Evolutionary conservation across 192 early-diverging fungal species (phyloP).

Genomic region (Lobosporangium transversale): DNA sequence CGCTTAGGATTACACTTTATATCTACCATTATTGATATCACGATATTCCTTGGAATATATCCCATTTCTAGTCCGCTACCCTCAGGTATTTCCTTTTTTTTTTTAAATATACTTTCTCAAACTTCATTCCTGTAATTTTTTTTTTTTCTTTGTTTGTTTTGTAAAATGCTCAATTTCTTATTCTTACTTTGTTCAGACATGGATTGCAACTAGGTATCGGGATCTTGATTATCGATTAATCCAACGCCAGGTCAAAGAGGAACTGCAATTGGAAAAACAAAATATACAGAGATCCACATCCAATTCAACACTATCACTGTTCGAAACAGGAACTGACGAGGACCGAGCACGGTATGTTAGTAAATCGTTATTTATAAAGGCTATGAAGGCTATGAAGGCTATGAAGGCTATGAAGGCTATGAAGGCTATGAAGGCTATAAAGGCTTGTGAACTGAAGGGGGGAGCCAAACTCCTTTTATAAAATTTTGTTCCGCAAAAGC

Average conservation of each 20-base stretch:
- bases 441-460: too few species aligned
- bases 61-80: slow-evolving; percentile 28
- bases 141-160: neutral
- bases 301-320: neutral
- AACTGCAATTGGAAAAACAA: slow-evolving; percentile 41
- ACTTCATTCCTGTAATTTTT: neutral
- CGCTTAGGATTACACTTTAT: slow-evolving; percentile 36
- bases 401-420: too few species aligned
- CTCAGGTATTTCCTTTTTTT: slow-evolving; percentile 15
- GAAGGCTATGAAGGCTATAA: too few species aligned
- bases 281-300: neutral
- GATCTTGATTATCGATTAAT: slow-evolving; percentile 31
- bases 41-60: slow-evolving; percentile 15
- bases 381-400: too few species aligned
- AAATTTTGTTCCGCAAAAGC: too few species aligned
- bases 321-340: slow-evolving; percentile 29
- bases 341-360: slow-evolving; percentile 48
- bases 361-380: too few species aligned
- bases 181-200: slow-evolving; percentile 6
- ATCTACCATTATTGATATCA: slow-evolving; percentile 27
- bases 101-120: neutral
- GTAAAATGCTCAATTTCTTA: neutral
- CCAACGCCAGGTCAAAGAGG: slow-evolving; percentile 48
- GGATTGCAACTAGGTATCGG: slow-evolving; percentile 16
- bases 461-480: too few species aligned